A percentile compares a stretch with the other conserved stretches of the same genome.
Evolutionary conservation across 2,329 filamentous ascomycete species (phyloP).

Genomic region (Nannizziopsis barbatae): DNA sequence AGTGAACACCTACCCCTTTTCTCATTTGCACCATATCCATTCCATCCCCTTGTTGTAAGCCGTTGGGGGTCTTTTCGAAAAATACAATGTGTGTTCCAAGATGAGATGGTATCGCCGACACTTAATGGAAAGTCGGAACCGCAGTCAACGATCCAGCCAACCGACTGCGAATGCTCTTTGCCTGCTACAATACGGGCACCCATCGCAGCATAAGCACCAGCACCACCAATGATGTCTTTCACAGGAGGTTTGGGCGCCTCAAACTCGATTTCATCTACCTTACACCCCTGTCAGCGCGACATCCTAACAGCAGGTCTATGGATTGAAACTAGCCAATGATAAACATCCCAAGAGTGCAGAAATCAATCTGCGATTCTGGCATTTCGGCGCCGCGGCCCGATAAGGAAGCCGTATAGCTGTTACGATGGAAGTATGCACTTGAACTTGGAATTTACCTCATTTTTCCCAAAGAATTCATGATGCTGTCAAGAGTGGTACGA

Average conservation of each 20-base stretch:
- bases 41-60: conserved; percentile 83
- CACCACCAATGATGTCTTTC: conserved; percentile 73
- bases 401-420: background rate
- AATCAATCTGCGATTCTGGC: conserved; percentile 34
- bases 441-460: too few relatives aligned
- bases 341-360: conserved; percentile 53
- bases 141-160: conserved; percentile 86
- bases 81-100: conserved; percentile 65
- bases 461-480: background rate
- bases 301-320: background rate
- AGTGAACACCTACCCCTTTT: conserved; percentile 43
- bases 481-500: background rate
- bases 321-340: conserved; percentile 43
- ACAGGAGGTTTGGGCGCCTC: conserved; percentile 56
- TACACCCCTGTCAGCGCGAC: background rate
- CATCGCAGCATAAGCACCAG: conserved; percentile 73
- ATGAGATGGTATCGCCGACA: conserved; percentile 52
- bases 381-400: background rate
- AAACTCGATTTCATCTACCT: conserved; percentile 81
- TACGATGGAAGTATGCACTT: too few relatives aligned
- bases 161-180: conserved; percentile 48
- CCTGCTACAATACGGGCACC: conserved; percentile 83
- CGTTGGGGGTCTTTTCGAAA: conserved; percentile 55
- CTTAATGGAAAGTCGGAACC: conserved; percentile 72
- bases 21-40: conserved; percentile 65